Evolutionary conservation across 257 asterid genomes (phyloP).

Genomic region (Avicennia marina): DNA sequence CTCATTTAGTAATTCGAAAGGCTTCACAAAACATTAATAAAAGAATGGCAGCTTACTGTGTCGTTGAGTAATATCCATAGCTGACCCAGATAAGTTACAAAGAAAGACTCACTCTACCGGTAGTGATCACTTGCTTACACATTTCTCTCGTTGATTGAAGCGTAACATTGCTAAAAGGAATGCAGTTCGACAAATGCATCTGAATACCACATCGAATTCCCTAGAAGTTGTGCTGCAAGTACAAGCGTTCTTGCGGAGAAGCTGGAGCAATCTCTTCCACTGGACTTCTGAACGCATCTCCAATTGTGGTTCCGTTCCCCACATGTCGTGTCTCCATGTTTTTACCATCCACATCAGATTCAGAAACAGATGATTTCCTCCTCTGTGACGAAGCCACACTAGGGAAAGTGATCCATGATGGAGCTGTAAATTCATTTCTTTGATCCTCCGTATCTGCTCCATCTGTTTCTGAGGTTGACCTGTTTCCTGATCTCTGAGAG

Average conservation of each 20-base stretch:
- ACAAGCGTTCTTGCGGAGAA: slow-evolving; percentile 82
- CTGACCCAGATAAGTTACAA: slow-evolving; percentile 12
- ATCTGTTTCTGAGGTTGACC: slow-evolving; percentile 72
- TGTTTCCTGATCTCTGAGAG: slow-evolving; percentile 62
- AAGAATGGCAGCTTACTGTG: slow-evolving; percentile 7
- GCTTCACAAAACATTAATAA: slow-evolving; percentile 11
- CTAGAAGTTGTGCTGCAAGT: slow-evolving; percentile 85
- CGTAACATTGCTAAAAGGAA: neutral
- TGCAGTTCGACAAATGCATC: neutral
- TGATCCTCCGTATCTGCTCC: slow-evolving; percentile 73
- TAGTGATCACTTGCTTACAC: slow-evolving; percentile 8
- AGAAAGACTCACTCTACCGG: slow-evolving; percentile 9
- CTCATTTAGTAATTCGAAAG: slow-evolving; percentile 5
- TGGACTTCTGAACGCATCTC: slow-evolving; percentile 61
- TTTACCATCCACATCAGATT: slow-evolving; percentile 69
- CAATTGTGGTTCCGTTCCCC: slow-evolving; percentile 35
- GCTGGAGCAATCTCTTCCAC: slow-evolving; percentile 94
- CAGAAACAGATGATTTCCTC: slow-evolving; percentile 74
- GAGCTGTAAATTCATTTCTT: slow-evolving; percentile 72
- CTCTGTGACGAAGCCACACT: slow-evolving; percentile 92
- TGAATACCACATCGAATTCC: neutral
- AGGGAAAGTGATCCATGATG: slow-evolving; percentile 91
- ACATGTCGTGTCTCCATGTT: slow-evolving; percentile 37
- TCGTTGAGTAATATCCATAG: neutral
- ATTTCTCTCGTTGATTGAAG: slow-evolving; percentile 4